A percentile compares a stretch with the other conserved stretches of the same genome.
Evolutionary conservation across 345 rosid species (phyloP).

Genomic region (Salix udensis): DNA sequence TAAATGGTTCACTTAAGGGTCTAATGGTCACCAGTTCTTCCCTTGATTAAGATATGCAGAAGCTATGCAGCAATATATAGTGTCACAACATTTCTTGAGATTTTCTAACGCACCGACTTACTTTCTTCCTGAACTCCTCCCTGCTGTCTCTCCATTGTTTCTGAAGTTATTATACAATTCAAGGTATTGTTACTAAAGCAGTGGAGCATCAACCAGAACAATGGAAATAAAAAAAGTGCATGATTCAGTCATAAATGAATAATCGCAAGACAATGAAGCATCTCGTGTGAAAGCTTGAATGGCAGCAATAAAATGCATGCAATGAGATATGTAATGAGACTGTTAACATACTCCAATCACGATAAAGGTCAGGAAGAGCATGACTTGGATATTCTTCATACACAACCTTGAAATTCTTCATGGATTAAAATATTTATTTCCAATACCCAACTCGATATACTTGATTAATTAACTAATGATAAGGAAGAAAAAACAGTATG

Average conservation of each 20-base stretch:
- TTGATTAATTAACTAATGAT: not conserved
- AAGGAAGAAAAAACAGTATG: not conserved
- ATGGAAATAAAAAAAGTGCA: not conserved
- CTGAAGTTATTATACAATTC: slow-evolving; percentile 3
- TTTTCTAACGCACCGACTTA: slow-evolving; percentile 24
- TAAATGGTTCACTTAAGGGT: slow-evolving; percentile 2
- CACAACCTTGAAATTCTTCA: not conserved
- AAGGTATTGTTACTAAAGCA: not conserved
- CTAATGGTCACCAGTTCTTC: not conserved
- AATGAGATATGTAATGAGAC: not conserved
- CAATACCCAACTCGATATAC: not conserved
- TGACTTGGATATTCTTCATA: not conserved
- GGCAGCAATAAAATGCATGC: not conserved
- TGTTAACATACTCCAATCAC: not conserved
- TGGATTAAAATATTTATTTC: not conserved
- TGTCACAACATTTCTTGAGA: slow-evolving; percentile 32
- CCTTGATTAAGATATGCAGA: not conserved
- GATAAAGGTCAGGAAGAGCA: not conserved
- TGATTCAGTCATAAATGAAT: not conserved
- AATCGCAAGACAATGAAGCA: not conserved
- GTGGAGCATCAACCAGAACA: not conserved
- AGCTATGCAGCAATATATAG: not conserved
- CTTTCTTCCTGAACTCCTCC: slow-evolving; percentile 29
- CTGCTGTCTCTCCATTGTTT: slow-evolving; percentile 28
- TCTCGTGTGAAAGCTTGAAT: not conserved